Evolutionary conservation across 2,329 filamentous ascomycete genomes (phyloP).

Genomic region (Penicillium sp.): DNA sequence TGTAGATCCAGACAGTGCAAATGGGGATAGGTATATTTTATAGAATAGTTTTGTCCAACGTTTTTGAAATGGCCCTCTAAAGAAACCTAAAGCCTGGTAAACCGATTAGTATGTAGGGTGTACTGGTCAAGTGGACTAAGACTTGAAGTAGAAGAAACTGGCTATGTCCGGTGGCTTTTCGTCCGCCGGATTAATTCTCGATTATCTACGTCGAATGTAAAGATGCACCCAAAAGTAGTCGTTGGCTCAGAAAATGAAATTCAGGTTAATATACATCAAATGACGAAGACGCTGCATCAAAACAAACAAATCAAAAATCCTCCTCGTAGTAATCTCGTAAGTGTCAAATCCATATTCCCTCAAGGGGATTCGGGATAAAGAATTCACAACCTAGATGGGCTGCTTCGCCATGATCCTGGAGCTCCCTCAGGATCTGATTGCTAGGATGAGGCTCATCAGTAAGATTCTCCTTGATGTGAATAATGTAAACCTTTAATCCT

Average conservation of each 20-base stretch:
- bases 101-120: neutral
- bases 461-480: slow-evolving; percentile 88
- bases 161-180: neutral
- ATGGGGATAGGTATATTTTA: neutral
- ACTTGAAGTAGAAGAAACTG: neutral
- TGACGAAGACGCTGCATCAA: neutral
- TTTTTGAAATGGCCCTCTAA: neutral
- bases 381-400: slow-evolving; percentile 75
- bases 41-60: neutral
- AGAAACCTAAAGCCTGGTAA: too few relatives aligned
- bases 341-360: slow-evolving; percentile 48
- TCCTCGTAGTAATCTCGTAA: neutral
- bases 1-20: neutral
- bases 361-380: slow-evolving; percentile 65
- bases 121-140: too few relatives aligned
- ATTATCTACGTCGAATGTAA: neutral
- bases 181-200: neutral
- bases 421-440: slow-evolving; percentile 67
- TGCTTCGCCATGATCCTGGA: slow-evolving; percentile 64
- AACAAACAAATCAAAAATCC: neutral
- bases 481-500: slow-evolving; percentile 79
- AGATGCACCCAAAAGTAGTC: neutral
- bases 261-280: neutral
- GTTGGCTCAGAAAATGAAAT: neutral
- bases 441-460: slow-evolving; percentile 64